Evolutionary conservation across 371 early-diverging fungal species (phyloP), one percentile per base, ranked within the genome.

Genomic region (Amoeboaphelidium protococcarum): DNA sequence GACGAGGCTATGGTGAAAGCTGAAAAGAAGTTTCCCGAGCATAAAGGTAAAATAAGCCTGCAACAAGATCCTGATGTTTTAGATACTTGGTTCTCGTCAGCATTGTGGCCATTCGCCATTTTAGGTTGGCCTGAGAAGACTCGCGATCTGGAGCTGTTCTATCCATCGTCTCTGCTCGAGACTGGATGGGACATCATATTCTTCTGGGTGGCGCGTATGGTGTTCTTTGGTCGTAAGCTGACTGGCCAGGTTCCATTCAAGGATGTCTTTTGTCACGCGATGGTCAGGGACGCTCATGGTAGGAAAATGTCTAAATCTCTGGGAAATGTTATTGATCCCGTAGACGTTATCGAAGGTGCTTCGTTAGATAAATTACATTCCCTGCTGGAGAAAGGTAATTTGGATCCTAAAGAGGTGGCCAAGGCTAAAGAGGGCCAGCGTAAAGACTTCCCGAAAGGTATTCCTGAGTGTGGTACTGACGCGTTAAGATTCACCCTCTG

Each of bases 201-300:
- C 78, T 98, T 96, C 76, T 99, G 99, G 99, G 97, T 98, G 31
- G 98, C 97, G 2, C 75, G 99, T 53, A 99, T 99, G 99, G 94
- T 96, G 27, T 97, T 99, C 98, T 60, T 98, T 48, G 84, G 92
- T 54, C 74, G 87, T 50, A 82, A 92, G 59, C 64, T 98, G 48
- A 91, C 92, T 2, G 92, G 88, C 22, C 59, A 82, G 56, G 74
- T 83, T 26, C 99, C 99, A 12, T 99, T 99, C 66, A 71, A 76
- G 40, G 75, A 82, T 58, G 62, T 70, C 20, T 80, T 91, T 62
- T 88, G 94, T 59, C 99, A 99, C 60, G 90, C 96, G 40, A 84
- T 99, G 81, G 87, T 99, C 42, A 82, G 99, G 57, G 99, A 99
- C 69, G 91, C 96, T 19, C 87, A 96, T 54, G 99, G 99, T 48